Base-by-base conservation (phyloP, 2,329 filamentous ascomycete species). In the Chaetomium olivaceum region DNA sequence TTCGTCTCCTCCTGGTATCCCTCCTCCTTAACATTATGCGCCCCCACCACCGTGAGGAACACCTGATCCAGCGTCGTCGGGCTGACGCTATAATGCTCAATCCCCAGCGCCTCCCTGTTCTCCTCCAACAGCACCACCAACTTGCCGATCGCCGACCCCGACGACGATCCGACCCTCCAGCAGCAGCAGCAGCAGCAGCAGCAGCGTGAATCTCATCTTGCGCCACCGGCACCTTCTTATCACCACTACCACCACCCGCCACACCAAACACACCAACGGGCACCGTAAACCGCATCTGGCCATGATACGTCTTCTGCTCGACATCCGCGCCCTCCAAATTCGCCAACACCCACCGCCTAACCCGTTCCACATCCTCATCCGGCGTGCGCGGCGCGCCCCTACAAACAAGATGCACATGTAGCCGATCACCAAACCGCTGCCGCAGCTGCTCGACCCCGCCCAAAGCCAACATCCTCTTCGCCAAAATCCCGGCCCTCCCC, bases 1-100 rank as follows among this genome's bases (percentile, higher is more conserved):
- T 73, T 71, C 61, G 75, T 68, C 65, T 77, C 71, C 16, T 74
- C 74, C 16, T 79, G 80, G 59, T 84, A 85, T 25, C 85, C 84
- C 78, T 94, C 93, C 75, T 96, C 92, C 70, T 88, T 82, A 7
- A 94, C 85, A 75, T 93, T 88, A 75, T 96, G 90, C 76, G 88
- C 85, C 1, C 89, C 89, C 0, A 97, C 92, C 74, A 97, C 95
- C 29, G 85, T 85, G 75, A 97, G 77, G 77, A 97, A 97, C 0
- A 97, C 93, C 77, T 97, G 91, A 74, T 97, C 93, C 51, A 97
- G 79, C 19, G 92, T 96, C 21, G 92, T 95, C 27, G 92, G 91
- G 65, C 87, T 91, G 69, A 97, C 92, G 58, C 90, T 92, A 77
- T 94, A 97, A 76, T 96, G 92, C 75, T 92, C 89, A 57, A 97